Evolutionary conservation across 257 asterid genomes (phyloP).

Genomic region (Rubia yunnanensis): DNA sequence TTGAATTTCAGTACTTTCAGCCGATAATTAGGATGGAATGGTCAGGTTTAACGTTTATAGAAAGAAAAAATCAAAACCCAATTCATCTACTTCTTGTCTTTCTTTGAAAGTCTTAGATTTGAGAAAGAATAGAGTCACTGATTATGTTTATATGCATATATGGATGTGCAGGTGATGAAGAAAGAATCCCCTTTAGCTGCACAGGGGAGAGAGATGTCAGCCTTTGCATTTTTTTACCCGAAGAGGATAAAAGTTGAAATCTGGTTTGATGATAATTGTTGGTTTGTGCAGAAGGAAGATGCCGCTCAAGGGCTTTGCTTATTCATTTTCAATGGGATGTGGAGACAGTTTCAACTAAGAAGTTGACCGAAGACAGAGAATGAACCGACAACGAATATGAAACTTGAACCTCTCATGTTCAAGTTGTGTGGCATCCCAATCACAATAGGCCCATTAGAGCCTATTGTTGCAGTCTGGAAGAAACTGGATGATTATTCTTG

Average conservation of each 20-base stretch:
- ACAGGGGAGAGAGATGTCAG: constrained; percentile 35
- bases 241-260: neutral
- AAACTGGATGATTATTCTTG: constrained; percentile 73
- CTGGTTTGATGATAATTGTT: constrained; percentile 1
- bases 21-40: neutral
- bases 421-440: constrained; percentile 74
- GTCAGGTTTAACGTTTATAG: neutral
- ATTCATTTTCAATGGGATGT: constrained; percentile 52
- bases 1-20: neutral
- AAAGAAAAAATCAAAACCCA: too few species aligned
- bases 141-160: constrained; percentile 5
- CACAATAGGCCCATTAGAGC: constrained; percentile 74
- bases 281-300: constrained; percentile 37
- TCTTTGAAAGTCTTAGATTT: neutral
- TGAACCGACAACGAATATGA: too few species aligned
- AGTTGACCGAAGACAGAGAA: too few species aligned
- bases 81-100: neutral
- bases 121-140: neutral
- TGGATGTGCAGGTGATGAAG: constrained; percentile 42
- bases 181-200: constrained; percentile 55
- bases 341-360: too few species aligned
- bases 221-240: neutral
- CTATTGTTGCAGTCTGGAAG: constrained; percentile 76
- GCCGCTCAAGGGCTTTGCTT: constrained; percentile 43
- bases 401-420: too few species aligned